Base-by-base conservation (phyloP, 1,284 basidiomycete species). In the Cryptococcus sp. region DNA sequence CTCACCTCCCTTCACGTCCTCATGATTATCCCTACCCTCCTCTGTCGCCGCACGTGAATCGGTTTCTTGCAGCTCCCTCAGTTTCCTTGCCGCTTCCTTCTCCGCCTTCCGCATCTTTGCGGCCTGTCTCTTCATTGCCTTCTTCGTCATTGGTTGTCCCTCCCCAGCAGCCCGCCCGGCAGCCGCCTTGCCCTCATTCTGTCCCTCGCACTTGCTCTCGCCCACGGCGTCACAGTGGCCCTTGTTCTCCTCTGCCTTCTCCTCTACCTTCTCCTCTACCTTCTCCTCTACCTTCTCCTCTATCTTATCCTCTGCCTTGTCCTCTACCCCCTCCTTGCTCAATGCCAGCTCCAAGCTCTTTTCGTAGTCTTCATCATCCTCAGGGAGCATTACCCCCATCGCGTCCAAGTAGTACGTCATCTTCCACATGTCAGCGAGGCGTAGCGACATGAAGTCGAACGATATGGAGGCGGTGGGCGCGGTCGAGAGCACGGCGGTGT, bases 391-490 rank as follows among this genome's bases (percentile, higher is more conserved):
- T 61, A 83, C 78, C 65, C 87, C 83, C 59, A 96, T 80, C 5
- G 88, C 86, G 2, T 83, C 82, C 55, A 87, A 77, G 71, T 91
- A 94, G 52, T 82, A 75, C 35, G 82, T 81, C 78, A 91, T 81
- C 77, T 89, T 91, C 85, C 87, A 88, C 80, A 95, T 85, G 53
- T 88, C 84, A 1, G 84, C 84, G 21, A 95, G 81, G 20, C 79
- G 82, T 55, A 94, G 77, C 18, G 84, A 82, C 59, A 86, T 82
- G 61, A 88, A 82, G 71, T 97, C 94, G 69, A 94, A 89, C 2
- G 90, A 89, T 33, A 92, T 78, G 0, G 85, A 87, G 4, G 93
- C 80, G 23, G 64, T 63, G 51, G 73, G 9, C 56, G 56, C 12
- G 28, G 28, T 18, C 23, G 45, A 46, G 45, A 28, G 3, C 11